These are phyloP conservation scores for Saccharomycopsis malanga DNA, from an alignment of 805 yeast genomes.

Conservation along the genomic window DNA sequence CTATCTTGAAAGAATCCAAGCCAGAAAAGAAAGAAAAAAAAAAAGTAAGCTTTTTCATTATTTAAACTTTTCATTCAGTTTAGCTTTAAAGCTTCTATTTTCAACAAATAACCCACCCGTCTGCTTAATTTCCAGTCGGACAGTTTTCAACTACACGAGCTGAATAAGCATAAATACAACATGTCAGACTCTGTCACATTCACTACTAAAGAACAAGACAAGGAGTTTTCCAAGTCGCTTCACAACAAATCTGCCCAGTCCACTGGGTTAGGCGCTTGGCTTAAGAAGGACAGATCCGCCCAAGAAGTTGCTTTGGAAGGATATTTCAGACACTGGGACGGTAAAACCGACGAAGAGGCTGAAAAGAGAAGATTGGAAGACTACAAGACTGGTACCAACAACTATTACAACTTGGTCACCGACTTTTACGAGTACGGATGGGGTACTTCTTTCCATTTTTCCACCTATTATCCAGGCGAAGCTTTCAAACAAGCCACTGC, in stretches of 20 bases:
- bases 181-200: not conserved
- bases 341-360: slow-evolving; percentile 67
- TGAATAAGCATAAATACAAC: not conserved
- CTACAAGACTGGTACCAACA: slow-evolving; percentile 86
- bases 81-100: too few species aligned
- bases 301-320: slow-evolving; percentile 80
- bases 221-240: slow-evolving; percentile 70
- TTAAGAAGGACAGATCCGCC: slow-evolving; percentile 71
- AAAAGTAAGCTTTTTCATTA: too few species aligned
- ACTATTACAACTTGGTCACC: slow-evolving; percentile 93
- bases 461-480: slow-evolving; percentile 90
- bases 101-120: slow-evolving; percentile 1
- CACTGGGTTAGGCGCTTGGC: slow-evolving; percentile 70
- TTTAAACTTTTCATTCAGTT: too few species aligned
- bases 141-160: too few species aligned
- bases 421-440: slow-evolving; percentile 99
- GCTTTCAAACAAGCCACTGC: slow-evolving; percentile 92
- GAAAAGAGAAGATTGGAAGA: slow-evolving; percentile 70
- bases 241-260: slow-evolving; percentile 60
- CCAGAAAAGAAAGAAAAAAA: too few species aligned
- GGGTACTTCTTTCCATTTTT: slow-evolving; percentile 98
- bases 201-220: slow-evolving; percentile 19
- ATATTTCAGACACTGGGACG: slow-evolving; percentile 97
- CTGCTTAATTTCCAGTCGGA: too few species aligned
- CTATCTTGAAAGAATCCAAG: too few species aligned